Percentiles rank a stretch among this genome's conserved stretches.
Conservation (phyloP, 495 filamentous ascomycete genomes). For the Cetradonia linearis region DNA sequence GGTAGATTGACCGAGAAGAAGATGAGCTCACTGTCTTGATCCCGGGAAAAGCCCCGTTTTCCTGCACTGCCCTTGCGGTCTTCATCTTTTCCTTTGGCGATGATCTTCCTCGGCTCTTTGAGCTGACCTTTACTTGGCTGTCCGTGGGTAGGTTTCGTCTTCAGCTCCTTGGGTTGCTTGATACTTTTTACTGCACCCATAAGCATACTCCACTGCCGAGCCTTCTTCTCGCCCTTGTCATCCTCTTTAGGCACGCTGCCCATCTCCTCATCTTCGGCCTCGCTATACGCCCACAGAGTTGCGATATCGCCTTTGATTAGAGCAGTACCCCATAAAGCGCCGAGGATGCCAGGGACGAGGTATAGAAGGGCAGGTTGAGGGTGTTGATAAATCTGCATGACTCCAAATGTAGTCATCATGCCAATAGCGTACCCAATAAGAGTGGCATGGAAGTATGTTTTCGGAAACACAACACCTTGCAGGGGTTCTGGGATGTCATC, state of each 20-base stretch:
- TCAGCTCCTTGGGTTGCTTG: not conserved
- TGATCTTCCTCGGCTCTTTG: slow-evolving; percentile 19
- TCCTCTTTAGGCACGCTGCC: slow-evolving; percentile 1
- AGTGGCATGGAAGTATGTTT: slow-evolving; percentile 77
- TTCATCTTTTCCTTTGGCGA: slow-evolving; percentile 12
- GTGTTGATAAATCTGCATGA: slow-evolving; percentile 68
- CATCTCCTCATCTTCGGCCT: slow-evolving; percentile 42
- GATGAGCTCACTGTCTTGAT: slow-evolving; percentile 14
- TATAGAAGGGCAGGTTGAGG: slow-evolving; percentile 90
- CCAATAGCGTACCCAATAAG: slow-evolving; percentile 69
- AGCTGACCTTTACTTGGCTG: not conserved
- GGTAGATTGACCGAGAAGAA: slow-evolving; percentile 17
- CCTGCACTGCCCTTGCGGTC: slow-evolving; percentile 4
- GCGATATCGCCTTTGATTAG: slow-evolving; percentile 54
- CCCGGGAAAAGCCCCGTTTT: slow-evolving; percentile 1
- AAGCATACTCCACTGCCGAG: not conserved
- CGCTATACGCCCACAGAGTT: slow-evolving; percentile 73
- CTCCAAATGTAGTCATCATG: slow-evolving; percentile 65
- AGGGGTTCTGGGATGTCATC: not conserved
- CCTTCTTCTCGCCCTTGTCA: slow-evolving; percentile 22
- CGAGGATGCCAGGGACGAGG: slow-evolving; percentile 77
- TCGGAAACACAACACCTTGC: slow-evolving; percentile 49
- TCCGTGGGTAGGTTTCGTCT: not conserved
- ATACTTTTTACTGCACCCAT: no score
- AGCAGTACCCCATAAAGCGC: slow-evolving; percentile 71